A percentile compares a stretch with the other conserved stretches of the same genome.
Evolutionary conservation across 1,139 yeast species (phyloP).

Genomic region (Torulaspora globosa): DNA sequence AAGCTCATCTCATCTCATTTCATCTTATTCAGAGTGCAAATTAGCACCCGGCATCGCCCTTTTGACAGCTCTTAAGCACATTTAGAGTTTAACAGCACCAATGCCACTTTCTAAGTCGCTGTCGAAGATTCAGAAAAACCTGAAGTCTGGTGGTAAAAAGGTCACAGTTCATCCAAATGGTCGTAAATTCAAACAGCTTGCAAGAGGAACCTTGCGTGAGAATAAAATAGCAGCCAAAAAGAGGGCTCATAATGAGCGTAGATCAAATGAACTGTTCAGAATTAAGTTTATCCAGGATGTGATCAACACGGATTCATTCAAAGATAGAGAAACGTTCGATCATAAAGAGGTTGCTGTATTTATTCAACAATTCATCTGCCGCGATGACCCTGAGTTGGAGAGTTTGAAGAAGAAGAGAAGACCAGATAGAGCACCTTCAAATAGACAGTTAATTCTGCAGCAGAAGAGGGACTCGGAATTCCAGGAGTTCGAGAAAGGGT

Average conservation of each 20-base stretch:
- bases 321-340: constrained; percentile 44
- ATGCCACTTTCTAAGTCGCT: constrained; percentile 83
- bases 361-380: constrained; percentile 57
- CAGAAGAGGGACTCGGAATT: constrained; percentile 57
- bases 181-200: constrained; percentile 77
- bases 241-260: constrained; percentile 51
- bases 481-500: constrained; percentile 65
- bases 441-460: constrained; percentile 64
- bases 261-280: constrained; percentile 53
- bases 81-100: background rate
- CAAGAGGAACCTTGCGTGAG: constrained; percentile 82
- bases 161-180: constrained; percentile 76
- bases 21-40: background rate
- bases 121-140: constrained; percentile 62
- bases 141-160: constrained; percentile 46
- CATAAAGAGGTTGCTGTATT: constrained; percentile 57
- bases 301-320: constrained; percentile 45
- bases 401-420: constrained; percentile 58
- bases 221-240: constrained; percentile 60
- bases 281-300: constrained; percentile 63
- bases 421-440: constrained; percentile 80
- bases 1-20: constrained; percentile 6
- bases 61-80: too few relatives aligned
- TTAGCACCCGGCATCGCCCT: background rate
- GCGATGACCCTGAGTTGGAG: constrained; percentile 70